A percentile compares a stretch with the other conserved stretches of the same genome.
Conservation (phyloP, 2,329 filamentous ascomycete genomes). For the Esteya vermicola region DNA sequence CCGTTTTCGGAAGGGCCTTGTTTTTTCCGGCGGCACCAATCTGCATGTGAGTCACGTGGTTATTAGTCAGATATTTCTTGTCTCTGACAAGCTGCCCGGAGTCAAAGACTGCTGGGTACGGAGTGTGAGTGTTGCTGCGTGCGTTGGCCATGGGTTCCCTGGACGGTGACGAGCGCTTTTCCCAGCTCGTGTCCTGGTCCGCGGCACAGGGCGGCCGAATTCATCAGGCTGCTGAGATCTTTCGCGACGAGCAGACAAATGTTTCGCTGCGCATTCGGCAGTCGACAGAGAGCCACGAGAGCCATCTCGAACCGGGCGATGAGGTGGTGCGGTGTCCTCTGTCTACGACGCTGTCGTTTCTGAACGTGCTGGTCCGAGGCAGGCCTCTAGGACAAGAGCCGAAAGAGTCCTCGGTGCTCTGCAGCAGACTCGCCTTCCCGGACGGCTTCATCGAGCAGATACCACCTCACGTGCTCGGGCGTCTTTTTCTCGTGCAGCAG, state of each 20-base stretch:
- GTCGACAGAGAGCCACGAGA: slow-evolving; percentile 1
- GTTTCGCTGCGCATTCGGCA: slow-evolving; percentile 36
- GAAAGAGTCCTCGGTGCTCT: too few relatives aligned
- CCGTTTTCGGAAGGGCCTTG: too few relatives aligned
- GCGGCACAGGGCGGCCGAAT: slow-evolving; percentile 28
- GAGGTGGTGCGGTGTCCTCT: slow-evolving; percentile 37
- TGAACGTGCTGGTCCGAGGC: slow-evolving; percentile 33
- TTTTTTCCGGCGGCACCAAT: too few relatives aligned
- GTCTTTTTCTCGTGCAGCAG: slow-evolving; percentile 57
- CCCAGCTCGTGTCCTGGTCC: slow-evolving; percentile 34
- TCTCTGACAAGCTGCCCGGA: too few relatives aligned
- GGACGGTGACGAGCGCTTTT: slow-evolving; percentile 13
- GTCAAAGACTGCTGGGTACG: too few relatives aligned
- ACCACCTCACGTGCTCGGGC: slow-evolving; percentile 45
- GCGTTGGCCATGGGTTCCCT: neutral
- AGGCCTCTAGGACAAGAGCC: slow-evolving; percentile 14
- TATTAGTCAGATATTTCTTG: too few relatives aligned
- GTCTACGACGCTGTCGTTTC: slow-evolving; percentile 40
- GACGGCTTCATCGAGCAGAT: slow-evolving; percentile 30
- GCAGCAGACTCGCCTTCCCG: slow-evolving; percentile 25
- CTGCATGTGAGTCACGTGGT: too few relatives aligned
- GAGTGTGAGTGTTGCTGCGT: neutral
- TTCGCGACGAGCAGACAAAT: slow-evolving; percentile 32
- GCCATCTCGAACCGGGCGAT: slow-evolving; percentile 20
- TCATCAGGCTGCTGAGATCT: slow-evolving; percentile 37